Evolutionary conservation across 257 asterid genomes (phyloP).

Genomic region (Solanum pimpinellifolium): DNA sequence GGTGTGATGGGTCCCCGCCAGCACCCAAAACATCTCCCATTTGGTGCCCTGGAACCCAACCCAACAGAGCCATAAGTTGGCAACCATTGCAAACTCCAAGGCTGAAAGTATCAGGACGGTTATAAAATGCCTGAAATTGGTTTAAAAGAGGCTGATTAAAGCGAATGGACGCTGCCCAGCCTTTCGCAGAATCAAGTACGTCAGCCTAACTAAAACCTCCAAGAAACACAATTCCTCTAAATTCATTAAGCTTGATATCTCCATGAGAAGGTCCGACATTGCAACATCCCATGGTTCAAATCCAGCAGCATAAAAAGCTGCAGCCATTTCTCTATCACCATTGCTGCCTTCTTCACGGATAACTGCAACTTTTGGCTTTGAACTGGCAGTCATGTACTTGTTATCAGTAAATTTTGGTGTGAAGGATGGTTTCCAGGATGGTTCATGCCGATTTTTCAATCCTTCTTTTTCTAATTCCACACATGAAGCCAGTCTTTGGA

Average conservation of each 20-base stretch:
- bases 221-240: slow-evolving; percentile 70
- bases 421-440: slow-evolving; percentile 69
- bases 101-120: slow-evolving; percentile 74
- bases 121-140: slow-evolving; percentile 71
- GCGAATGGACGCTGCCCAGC: slow-evolving; percentile 91
- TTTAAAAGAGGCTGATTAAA: slow-evolving; percentile 57
- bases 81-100: slow-evolving; percentile 95
- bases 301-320: slow-evolving; percentile 83
- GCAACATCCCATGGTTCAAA: slow-evolving; percentile 93
- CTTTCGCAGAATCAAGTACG: slow-evolving; percentile 90
- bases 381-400: slow-evolving; percentile 33
- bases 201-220: slow-evolving; percentile 98
- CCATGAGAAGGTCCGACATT: slow-evolving; percentile 95
- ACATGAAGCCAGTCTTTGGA: slow-evolving; percentile 68
- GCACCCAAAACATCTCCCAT: slow-evolving; percentile 63
- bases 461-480: slow-evolving; percentile 81
- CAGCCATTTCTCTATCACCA: slow-evolving; percentile 96
- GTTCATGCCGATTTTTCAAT: slow-evolving; percentile 47
- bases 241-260: slow-evolving; percentile 27
- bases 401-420: slow-evolving; percentile 42
- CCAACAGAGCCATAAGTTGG: slow-evolving; percentile 92
- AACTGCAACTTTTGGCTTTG: slow-evolving; percentile 81
- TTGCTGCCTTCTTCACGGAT: slow-evolving; percentile 96
- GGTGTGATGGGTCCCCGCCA: slow-evolving; percentile 69
- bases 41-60: slow-evolving; percentile 88